These are phyloP conservation scores for Corymbia calophylla DNA, from an alignment of 441 rosid genomes.

Conservation along the genomic window DNA sequence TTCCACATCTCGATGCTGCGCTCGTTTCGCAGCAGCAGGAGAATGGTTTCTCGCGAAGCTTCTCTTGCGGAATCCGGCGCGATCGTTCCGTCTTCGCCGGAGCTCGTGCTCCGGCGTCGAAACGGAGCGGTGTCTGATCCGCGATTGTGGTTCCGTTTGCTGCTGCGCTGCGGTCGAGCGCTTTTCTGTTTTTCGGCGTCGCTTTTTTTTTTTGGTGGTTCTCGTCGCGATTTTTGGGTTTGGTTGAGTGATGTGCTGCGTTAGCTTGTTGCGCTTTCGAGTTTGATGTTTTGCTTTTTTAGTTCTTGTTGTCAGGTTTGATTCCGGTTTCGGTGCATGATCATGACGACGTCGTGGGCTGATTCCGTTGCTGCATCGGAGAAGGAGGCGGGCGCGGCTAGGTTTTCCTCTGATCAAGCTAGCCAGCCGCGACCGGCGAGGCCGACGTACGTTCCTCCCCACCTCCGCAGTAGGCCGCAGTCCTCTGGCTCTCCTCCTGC, in stretches of 20 bases:
- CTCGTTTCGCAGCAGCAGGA: neutral
- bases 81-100: neutral
- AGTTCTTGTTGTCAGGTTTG: neutral
- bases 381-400: constrained; percentile 23
- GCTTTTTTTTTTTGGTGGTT: neutral
- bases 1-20: neutral
- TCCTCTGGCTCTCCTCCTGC: constrained; percentile 12
- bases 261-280: neutral
- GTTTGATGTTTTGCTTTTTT: neutral
- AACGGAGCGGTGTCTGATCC: neutral
- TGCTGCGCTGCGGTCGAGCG: neutral
- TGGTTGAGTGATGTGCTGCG: neutral
- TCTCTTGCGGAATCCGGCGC: neutral
- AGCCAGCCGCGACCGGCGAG: constrained; percentile 17
- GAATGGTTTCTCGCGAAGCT: neutral
- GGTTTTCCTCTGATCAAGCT: constrained; percentile 4
- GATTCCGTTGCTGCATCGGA: constrained; percentile 33
- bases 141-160: neutral
- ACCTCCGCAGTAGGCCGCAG: constrained; percentile 35
- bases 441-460: constrained; percentile 45
- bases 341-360: constrained; percentile 42
- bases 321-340: neutral
- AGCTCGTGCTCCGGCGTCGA: neutral
- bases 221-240: neutral
- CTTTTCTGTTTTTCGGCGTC: neutral